phyloP scores from a whole-genome alignment of 2,329 filamentous ascomycete species.

The Leptodontidium sp. region DNA sequence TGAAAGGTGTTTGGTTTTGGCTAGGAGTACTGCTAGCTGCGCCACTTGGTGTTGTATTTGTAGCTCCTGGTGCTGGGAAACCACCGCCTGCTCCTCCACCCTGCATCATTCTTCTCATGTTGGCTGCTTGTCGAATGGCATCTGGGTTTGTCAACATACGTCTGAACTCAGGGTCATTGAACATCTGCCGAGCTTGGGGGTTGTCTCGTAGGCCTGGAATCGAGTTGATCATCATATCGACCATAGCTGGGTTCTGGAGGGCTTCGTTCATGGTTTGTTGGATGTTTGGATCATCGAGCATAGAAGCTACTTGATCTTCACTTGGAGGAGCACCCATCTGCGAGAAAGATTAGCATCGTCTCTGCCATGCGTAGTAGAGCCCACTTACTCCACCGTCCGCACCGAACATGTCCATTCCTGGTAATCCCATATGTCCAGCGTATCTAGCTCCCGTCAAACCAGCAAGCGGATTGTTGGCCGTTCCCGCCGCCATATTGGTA shows the following conservation, averaged over 20 bases:
- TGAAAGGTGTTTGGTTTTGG: conserved; percentile 39
- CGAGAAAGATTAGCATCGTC: conserved; percentile 37
- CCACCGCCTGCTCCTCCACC: conserved; percentile 58
- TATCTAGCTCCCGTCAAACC: conserved; percentile 92
- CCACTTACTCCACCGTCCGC: conserved; percentile 88
- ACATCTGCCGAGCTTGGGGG: conserved; percentile 81
- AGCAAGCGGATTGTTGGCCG: conserved; percentile 88
- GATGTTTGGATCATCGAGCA: conserved; percentile 90
- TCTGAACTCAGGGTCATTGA: conserved; percentile 88
- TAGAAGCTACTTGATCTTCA: conserved; percentile 80
- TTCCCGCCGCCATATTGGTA: conserved; percentile 80
- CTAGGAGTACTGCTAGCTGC: conserved; percentile 45
- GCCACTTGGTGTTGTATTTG: conserved; percentile 76
- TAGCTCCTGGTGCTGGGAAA: conserved; percentile 92
- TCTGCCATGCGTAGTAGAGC: conserved; percentile 12
- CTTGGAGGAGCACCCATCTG: conserved; percentile 91
- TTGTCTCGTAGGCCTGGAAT: conserved; percentile 82
- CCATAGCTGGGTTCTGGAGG: conserved; percentile 91
- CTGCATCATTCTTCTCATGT: conserved; percentile 78
- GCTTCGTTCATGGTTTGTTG: conserved; percentile 91
- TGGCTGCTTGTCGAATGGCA: conserved; percentile 80
- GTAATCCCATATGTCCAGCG: conserved; percentile 89
- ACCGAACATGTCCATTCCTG: conserved; percentile 87
- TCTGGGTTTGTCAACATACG: conserved; percentile 93
- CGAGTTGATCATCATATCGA: conserved; percentile 93